Conservation (phyloP, 75 land plant species). For the Picea sitchensis region DNA sequence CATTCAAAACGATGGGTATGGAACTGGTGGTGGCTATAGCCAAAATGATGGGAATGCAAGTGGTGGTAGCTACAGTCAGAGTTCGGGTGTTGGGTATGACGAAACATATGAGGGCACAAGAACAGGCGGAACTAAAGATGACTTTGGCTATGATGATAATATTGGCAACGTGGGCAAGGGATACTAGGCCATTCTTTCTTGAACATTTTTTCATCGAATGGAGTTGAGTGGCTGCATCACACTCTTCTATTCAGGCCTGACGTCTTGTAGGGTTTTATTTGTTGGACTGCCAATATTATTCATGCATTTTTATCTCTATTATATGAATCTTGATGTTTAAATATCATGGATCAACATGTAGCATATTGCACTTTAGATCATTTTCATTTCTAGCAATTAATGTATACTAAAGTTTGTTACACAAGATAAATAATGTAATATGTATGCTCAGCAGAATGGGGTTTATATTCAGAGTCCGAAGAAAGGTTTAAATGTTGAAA, state of each 20-base stretch:
- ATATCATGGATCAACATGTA: background rate
- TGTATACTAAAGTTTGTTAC: background rate
- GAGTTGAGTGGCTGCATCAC: background rate
- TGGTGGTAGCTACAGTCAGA: background rate
- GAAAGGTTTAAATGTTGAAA: too few relatives aligned
- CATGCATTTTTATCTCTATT: background rate
- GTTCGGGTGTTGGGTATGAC: background rate
- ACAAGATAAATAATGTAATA: background rate
- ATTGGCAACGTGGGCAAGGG: background rate
- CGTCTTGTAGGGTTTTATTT: background rate
- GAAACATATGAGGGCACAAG: too few relatives aligned
- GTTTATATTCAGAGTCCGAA: too few relatives aligned
- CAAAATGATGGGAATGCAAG: background rate
- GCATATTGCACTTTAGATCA: background rate
- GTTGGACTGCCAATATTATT: background rate
- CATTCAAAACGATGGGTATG: background rate
- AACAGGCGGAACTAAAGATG: too few relatives aligned
- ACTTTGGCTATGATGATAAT: background rate
- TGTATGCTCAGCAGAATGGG: too few relatives aligned
- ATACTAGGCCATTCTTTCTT: background rate
- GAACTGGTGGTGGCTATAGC: conserved; percentile 3
- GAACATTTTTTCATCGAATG: background rate
- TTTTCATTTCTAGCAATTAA: background rate
- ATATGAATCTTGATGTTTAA: background rate
- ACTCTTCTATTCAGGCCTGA: background rate